Percentiles rank a stretch among this genome's conserved stretches.
Conservation (phyloP, 2,329 filamentous ascomycete genomes). For the Sporothrix schenckii region DNA sequence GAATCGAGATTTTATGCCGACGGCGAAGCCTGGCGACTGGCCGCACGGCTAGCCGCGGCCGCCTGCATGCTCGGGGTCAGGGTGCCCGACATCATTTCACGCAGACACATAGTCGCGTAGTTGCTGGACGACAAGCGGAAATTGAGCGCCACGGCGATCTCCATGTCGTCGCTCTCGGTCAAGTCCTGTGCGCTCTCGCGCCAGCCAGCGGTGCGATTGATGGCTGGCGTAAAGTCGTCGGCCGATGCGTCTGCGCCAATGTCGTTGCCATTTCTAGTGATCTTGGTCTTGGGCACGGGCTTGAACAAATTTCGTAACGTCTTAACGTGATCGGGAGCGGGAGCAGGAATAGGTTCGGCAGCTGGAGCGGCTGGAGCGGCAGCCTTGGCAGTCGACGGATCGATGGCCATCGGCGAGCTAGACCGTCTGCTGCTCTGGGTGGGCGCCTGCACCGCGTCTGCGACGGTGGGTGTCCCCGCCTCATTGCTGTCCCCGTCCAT, state of each 20-base stretch:
- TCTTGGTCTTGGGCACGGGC: neutral
- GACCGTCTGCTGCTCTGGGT: neutral
- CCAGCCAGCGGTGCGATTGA: constrained; percentile 36
- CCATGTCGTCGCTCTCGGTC: constrained; percentile 37
- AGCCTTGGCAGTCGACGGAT: neutral
- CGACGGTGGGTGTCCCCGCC: neutral
- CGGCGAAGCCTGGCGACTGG: constrained; percentile 13
- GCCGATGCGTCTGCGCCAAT: neutral
- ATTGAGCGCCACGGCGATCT: constrained; percentile 46
- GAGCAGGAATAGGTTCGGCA: neutral
- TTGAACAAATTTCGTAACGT: constrained; percentile 34
- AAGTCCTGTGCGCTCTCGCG: constrained; percentile 30
- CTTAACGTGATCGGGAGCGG: constrained; percentile 2
- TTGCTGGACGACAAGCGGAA: constrained; percentile 46
- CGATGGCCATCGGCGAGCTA: constrained; percentile 22
- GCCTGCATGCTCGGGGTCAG: constrained; percentile 1
- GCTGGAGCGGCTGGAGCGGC: neutral
- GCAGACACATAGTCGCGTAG: constrained; percentile 46
- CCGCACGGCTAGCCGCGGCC: neutral
- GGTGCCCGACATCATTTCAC: constrained; percentile 42
- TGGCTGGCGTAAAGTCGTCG: constrained; percentile 19
- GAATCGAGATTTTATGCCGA: neutral
- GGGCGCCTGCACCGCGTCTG: neutral
- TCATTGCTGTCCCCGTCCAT: constrained; percentile 35
- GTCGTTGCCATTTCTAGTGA: neutral